These are phyloP conservation scores for Pythium dissotocum DNA, from an alignment of 352 stramenopile genomes.

Conservation along the genomic window DNA sequence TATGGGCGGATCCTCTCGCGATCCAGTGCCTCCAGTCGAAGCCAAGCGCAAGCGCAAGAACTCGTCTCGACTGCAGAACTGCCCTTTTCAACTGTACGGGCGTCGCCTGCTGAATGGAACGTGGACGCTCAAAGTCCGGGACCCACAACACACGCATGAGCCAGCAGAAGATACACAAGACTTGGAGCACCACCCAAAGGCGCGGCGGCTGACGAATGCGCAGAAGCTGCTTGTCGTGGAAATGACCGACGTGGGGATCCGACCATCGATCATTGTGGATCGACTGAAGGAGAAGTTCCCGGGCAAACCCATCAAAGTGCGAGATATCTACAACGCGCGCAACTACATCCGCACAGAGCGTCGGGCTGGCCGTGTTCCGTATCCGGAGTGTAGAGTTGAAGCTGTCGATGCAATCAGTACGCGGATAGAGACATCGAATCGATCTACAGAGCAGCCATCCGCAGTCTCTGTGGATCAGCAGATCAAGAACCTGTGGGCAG, in stretches of 20 bases:
- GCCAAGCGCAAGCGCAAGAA: constrained; percentile 36
- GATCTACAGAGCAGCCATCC: background rate
- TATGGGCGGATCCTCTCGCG: constrained; percentile 26
- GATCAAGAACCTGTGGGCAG: background rate
- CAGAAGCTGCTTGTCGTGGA: constrained; percentile 46
- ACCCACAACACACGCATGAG: constrained; percentile 40
- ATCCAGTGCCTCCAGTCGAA: background rate
- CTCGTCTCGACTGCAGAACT: constrained; percentile 36
- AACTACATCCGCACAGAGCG: constrained; percentile 47
- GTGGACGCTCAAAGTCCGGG: constrained; percentile 40
- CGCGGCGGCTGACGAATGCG: constrained; percentile 33
- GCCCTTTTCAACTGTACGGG: constrained; percentile 46
- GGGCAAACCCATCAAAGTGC: constrained; percentile 44
- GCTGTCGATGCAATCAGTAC: background rate
- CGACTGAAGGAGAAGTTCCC: constrained; percentile 40
- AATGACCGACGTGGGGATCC: constrained; percentile 35
- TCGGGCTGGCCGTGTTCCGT: constrained; percentile 36
- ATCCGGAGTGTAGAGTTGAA: constrained; percentile 10
- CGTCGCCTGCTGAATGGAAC: constrained; percentile 29
- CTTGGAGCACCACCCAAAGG: constrained; percentile 35
- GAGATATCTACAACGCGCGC: constrained; percentile 57
- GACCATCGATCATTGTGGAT: constrained; percentile 42
- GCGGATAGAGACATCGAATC: background rate
- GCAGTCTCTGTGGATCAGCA: background rate
- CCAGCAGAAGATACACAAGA: constrained; percentile 25